Conservation (phyloP, 352 stramenopile genomes). For the Heterotrichella gracilis region DNA sequence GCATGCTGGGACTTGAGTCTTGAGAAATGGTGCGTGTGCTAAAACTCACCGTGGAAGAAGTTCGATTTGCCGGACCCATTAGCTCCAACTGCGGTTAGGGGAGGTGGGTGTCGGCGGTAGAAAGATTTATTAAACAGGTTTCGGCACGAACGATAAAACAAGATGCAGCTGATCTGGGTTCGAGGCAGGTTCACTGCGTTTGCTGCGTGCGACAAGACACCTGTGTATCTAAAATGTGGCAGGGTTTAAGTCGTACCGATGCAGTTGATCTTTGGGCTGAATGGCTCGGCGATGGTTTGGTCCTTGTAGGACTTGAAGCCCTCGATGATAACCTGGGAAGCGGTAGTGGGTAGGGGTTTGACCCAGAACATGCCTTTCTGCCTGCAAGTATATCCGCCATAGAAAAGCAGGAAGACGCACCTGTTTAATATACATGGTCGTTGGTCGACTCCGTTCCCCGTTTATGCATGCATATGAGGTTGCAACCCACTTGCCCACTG, state of each 20-base stretch:
- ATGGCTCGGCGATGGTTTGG: slow-evolving; percentile 30
- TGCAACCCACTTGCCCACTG: too few species aligned
- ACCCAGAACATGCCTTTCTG: too few species aligned
- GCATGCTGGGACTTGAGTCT: neutral
- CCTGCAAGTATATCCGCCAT: too few species aligned
- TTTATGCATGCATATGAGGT: too few species aligned
- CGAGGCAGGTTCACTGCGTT: too few species aligned
- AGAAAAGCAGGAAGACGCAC: too few species aligned
- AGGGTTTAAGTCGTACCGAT: slow-evolving; percentile 27
- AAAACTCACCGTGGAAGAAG: slow-evolving; percentile 53
- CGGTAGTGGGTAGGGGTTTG: too few species aligned
- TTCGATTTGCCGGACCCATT: slow-evolving; percentile 65
- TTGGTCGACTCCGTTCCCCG: too few species aligned
- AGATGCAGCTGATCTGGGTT: neutral
- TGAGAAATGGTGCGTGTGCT: neutral
- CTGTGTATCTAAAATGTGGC: neutral
- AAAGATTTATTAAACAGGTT: neutral
- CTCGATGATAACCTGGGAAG: slow-evolving; percentile 56
- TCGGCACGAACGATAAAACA: neutral
- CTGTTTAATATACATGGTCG: too few species aligned
- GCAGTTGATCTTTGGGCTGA: slow-evolving; percentile 49
- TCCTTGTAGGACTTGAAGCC: slow-evolving; percentile 71
- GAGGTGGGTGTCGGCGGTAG: neutral
- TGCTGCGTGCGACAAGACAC: too few species aligned
- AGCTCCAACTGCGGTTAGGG: slow-evolving; percentile 48